Conservation (phyloP, 345 rosid species). For the Arabidopsis arenosa region DNA sequence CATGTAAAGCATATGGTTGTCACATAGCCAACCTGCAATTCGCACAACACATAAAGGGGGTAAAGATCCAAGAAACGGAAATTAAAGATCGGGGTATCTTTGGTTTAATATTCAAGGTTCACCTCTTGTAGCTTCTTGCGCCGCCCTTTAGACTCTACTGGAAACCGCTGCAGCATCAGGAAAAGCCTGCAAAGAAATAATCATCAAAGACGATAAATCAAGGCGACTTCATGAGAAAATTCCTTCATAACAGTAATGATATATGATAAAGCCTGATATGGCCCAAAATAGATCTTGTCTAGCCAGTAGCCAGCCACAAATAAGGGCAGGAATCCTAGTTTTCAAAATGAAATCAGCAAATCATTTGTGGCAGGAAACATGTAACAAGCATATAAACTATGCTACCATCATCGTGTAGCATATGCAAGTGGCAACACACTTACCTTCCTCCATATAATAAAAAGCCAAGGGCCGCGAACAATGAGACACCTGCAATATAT, state of each 20-base stretch:
- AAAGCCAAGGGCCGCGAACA: constrained; percentile 75
- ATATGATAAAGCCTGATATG: background rate
- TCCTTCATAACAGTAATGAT: background rate
- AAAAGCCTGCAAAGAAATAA: constrained; percentile 58
- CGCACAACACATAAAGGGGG: background rate
- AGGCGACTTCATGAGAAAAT: background rate
- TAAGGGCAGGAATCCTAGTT: background rate
- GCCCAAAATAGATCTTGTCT: background rate
- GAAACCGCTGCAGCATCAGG: constrained; percentile 79
- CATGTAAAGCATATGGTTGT: constrained; percentile 74
- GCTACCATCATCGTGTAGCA: constrained; percentile 17
- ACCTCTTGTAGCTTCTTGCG: constrained; percentile 91
- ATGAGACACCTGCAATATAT: constrained; percentile 60
- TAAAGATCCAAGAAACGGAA: background rate
- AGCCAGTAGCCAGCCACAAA: constrained; percentile 30
- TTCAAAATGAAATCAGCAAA: constrained; percentile 2
- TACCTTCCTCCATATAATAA: constrained; percentile 87
- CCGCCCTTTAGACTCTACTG: constrained; percentile 88
- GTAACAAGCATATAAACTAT: constrained; percentile 12
- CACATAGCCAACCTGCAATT: constrained; percentile 76
- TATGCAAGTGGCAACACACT: constrained; percentile 5
- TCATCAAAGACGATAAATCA: constrained; percentile 10
- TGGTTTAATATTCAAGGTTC: constrained; percentile 27
- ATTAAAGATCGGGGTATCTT: background rate
- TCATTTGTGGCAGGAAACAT: background rate